These are phyloP conservation scores for Ogataea allantospora DNA, from an alignment of 805 yeast genomes.

Conservation along the genomic window DNA sequence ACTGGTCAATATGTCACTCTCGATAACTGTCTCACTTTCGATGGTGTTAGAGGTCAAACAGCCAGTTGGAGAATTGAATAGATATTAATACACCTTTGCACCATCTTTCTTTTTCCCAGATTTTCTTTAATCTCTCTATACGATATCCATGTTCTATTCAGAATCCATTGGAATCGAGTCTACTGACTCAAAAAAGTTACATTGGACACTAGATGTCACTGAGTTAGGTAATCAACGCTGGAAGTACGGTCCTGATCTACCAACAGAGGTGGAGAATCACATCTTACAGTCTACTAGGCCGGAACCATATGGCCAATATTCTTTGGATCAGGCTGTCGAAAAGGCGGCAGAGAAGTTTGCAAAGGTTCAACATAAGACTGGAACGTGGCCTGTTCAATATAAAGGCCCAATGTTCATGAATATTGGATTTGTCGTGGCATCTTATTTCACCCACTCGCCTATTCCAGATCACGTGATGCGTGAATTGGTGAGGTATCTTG, in stretches of 20 bases:
- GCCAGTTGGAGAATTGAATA: constrained; percentile 26
- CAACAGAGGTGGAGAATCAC: constrained; percentile 2
- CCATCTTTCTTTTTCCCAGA: not conserved
- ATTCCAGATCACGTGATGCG: constrained; percentile 63
- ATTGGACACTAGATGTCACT: constrained; percentile 75
- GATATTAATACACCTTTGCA: not conserved
- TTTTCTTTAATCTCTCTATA: not conserved
- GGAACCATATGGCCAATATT: constrained; percentile 28
- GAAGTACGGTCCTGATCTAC: constrained; percentile 47
- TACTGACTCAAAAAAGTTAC: constrained; percentile 61
- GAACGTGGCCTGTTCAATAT: constrained; percentile 87
- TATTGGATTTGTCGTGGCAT: constrained; percentile 78
- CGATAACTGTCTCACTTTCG: constrained; percentile 66
- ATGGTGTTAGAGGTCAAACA: constrained; percentile 61
- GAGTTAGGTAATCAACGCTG: constrained; percentile 78
- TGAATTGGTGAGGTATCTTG: constrained; percentile 81
- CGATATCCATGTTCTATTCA: constrained; percentile 47
- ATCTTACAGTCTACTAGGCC: constrained; percentile 2
- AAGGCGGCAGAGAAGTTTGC: constrained; percentile 74
- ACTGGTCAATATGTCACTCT: constrained; percentile 82
- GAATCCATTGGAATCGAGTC: constrained; percentile 52
- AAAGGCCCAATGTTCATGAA: constrained; percentile 99
- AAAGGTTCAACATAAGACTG: constrained; percentile 74
- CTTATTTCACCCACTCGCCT: constrained; percentile 64
- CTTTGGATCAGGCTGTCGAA: constrained; percentile 52